Conservation (phyloP, 768 basidiomycete genomes). For the Lactarius sanguifluus region DNA sequence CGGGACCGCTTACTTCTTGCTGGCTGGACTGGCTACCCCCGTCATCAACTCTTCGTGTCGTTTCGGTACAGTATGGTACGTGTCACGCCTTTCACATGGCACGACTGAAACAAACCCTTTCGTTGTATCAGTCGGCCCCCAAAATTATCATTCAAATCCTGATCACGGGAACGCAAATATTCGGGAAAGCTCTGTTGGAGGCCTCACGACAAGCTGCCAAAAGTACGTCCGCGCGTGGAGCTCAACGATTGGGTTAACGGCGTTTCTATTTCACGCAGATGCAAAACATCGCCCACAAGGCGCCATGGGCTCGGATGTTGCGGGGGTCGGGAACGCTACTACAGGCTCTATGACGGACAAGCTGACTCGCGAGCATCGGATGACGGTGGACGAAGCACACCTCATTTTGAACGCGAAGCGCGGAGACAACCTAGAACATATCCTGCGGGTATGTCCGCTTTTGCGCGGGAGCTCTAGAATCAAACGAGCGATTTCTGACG, state of each 20-base stretch:
- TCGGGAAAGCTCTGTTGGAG: slow-evolving; percentile 89
- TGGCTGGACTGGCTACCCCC: background rate
- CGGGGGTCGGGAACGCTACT: slow-evolving; percentile 71
- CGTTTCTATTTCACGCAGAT: slow-evolving; percentile 49
- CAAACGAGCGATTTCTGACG: background rate
- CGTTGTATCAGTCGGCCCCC: slow-evolving; percentile 63
- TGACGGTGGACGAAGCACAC: slow-evolving; percentile 95
- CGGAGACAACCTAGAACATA: slow-evolving; percentile 62
- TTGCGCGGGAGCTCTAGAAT: background rate
- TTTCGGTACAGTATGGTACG: slow-evolving; percentile 17
- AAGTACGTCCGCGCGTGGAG: slow-evolving; percentile 55
- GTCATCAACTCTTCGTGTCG: background rate
- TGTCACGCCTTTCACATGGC: background rate
- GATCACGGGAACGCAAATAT: slow-evolving; percentile 70
- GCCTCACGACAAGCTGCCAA: slow-evolving; percentile 90
- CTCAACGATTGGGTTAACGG: background rate
- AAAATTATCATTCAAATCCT: slow-evolving; percentile 77
- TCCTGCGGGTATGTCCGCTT: slow-evolving; percentile 61
- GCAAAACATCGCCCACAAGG: slow-evolving; percentile 78
- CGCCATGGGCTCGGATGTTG: slow-evolving; percentile 63
- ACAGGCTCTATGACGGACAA: slow-evolving; percentile 77
- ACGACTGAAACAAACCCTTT: background rate
- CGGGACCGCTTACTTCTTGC: background rate
- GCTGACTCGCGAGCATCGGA: slow-evolving; percentile 80
- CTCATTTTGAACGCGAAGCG: slow-evolving; percentile 87